A percentile compares a stretch with the other conserved stretches of the same genome.
phyloP scores from a whole-genome alignment of 1,284 basidiomycete species.

The Hortiboletus rubellus region DNA sequence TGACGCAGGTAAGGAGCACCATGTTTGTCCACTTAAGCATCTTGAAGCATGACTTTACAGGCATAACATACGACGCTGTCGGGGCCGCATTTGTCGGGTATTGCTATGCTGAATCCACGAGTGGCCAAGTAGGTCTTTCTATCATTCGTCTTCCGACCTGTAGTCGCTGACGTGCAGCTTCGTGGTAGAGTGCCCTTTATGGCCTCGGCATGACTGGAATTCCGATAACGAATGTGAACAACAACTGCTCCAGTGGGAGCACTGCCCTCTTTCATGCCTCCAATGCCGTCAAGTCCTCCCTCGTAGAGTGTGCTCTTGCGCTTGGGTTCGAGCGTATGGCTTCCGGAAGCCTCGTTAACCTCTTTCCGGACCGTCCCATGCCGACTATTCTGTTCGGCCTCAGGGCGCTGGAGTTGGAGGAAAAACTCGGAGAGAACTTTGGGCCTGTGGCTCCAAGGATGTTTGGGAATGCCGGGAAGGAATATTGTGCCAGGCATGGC shows the following conservation, averaged over 20 bases:
- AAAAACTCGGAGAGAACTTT: constrained; percentile 57
- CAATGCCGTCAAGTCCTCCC: constrained; percentile 64
- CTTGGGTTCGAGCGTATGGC: constrained; percentile 89
- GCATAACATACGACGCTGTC: constrained; percentile 78
- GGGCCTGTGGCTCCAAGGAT: constrained; percentile 72
- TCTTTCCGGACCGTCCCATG: constrained; percentile 70
- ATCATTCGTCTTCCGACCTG: neutral
- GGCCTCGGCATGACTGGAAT: constrained; percentile 82
- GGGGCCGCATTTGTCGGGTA: constrained; percentile 77
- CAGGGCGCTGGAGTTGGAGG: constrained; percentile 54
- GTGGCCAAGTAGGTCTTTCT: constrained; percentile 61
- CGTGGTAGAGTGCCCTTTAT: constrained; percentile 67
- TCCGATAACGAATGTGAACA: constrained; percentile 84
- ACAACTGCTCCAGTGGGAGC: constrained; percentile 79
- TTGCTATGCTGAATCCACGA: constrained; percentile 75
- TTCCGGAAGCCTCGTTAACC: constrained; percentile 69
- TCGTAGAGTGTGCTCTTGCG: constrained; percentile 75
- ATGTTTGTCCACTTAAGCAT: neutral
- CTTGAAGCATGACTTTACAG: constrained; percentile 34
- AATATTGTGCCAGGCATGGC: constrained; percentile 76
- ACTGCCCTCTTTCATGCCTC: constrained; percentile 72
- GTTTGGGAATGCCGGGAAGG: constrained; percentile 76
- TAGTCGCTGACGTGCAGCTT: neutral
- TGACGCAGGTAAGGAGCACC: constrained; percentile 63
- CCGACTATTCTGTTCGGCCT: constrained; percentile 45